Percentiles rank a stretch among this genome's conserved stretches.
Conservation (phyloP, 495 filamentous ascomycete species). For the Hypoxylon fragiforme region DNA sequence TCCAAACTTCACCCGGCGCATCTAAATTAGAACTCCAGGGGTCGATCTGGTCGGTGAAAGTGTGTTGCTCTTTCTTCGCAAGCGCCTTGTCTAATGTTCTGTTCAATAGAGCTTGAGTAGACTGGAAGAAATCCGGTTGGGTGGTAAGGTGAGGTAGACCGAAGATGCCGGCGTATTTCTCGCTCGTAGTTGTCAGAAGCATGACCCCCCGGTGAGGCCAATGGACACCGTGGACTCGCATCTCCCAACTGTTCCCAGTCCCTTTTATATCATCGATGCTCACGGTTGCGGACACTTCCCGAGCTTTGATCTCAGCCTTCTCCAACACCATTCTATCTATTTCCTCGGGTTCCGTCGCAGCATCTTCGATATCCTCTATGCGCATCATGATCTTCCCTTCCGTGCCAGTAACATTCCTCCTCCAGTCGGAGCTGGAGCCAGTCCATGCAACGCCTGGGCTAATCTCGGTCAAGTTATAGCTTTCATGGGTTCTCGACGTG, state of each 20-base stretch:
- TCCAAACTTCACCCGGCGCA: constrained; percentile 58
- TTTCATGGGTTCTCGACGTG: constrained; percentile 35
- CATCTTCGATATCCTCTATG: constrained; percentile 52
- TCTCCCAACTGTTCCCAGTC: constrained; percentile 70
- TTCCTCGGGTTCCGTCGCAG: constrained; percentile 30
- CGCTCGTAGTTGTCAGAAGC: constrained; percentile 82
- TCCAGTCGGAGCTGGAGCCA: constrained; percentile 55
- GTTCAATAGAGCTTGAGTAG: constrained; percentile 69
- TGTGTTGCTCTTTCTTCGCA: constrained; percentile 57
- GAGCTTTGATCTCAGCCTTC: constrained; percentile 41
- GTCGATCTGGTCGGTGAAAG: constrained; percentile 52
- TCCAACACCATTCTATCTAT: constrained; percentile 29
- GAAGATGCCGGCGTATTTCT: constrained; percentile 90
- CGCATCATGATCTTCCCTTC: constrained; percentile 58
- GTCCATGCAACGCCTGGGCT: constrained; percentile 48
- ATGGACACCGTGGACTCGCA: constrained; percentile 80
- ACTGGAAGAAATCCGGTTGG: constrained; percentile 64
- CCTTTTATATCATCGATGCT: constrained; percentile 71
- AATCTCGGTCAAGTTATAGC: constrained; percentile 54
- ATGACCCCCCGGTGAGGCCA: constrained; percentile 75
- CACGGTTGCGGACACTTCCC: constrained; percentile 66
- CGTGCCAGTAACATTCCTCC: constrained; percentile 67
- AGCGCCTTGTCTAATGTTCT: constrained; percentile 70
- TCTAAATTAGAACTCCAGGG: constrained; percentile 64
- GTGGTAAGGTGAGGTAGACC: constrained; percentile 81